phyloP scores from a whole-genome alignment of 106 monocot genomes.

The Cymbidium sinense region DNA sequence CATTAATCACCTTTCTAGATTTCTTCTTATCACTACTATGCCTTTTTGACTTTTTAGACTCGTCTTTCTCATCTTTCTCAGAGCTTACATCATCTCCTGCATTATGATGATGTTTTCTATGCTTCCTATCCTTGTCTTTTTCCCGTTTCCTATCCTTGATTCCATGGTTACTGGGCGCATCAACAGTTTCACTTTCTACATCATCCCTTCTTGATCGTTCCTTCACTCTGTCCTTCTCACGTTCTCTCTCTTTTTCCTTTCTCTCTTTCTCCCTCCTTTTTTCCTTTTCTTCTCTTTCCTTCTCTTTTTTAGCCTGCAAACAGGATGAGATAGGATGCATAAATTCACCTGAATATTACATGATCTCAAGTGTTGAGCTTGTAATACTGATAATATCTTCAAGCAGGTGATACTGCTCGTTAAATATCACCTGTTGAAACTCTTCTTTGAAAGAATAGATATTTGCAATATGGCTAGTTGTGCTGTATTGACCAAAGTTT shows the following conservation, averaged over 20 bases:
- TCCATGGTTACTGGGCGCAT: slow-evolving; percentile 37
- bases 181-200: slow-evolving; percentile 40
- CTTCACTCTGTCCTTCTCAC: slow-evolving; percentile 74
- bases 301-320: slow-evolving; percentile 76
- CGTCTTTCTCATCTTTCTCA: slow-evolving; percentile 83
- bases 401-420: no score
- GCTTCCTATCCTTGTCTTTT: slow-evolving; percentile 86
- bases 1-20: slow-evolving; percentile 67
- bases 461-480: neutral
- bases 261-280: slow-evolving; percentile 64
- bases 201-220: slow-evolving; percentile 63
- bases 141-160: slow-evolving; percentile 71
- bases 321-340: neutral
- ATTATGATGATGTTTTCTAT: slow-evolving; percentile 76
- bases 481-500: neutral
- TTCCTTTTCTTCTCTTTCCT: slow-evolving; percentile 68
- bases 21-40: slow-evolving; percentile 78
- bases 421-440: no score
- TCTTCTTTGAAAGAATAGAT: no score
- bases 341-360: neutral
- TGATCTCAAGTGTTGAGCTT: neutral
- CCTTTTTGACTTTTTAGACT: slow-evolving; percentile 68
- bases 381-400: neutral
- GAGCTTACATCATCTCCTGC: slow-evolving; percentile 65
- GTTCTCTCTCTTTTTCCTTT: slow-evolving; percentile 49